Base-by-base conservation (phyloP, 345 rosid genomes). In the Capsella bursapastoris region DNA sequence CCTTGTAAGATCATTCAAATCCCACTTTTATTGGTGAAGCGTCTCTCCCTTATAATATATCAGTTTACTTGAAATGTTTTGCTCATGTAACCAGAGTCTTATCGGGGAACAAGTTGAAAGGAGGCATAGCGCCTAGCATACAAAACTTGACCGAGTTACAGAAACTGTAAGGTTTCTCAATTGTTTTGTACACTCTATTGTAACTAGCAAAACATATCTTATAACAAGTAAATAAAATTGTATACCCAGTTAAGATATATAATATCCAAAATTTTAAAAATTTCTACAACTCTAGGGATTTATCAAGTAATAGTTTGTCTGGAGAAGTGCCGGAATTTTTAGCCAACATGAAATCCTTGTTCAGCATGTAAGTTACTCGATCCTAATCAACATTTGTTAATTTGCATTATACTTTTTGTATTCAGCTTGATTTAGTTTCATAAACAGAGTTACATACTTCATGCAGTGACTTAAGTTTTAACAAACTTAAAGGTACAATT, bases 1-100 rank as follows among this genome's bases (percentile, higher is more conserved):
- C 83, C 43, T 61, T 87, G 87, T 87, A 70, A 76, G 87, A 67
- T 31, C 25, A 14, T 2, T 7, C 48, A 8, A 37, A 37, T 37
- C 11, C 40, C 9, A 37, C 40, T 8, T 37, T 37, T 8, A 37
- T 7, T 7, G 40, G 40, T 37, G 11, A 8, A 37, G 2, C 40
- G 10, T 8, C 11, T 37, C 10, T 7, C 40, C 11, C 11, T 37
- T 37, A 37, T 22, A 37, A 3, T 31, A 11, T 3, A 32, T n/a
- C 8, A 9, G 28, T 56, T 8, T 37, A 8, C 40, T 37, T 18
- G 10, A 8, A 37, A 37, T 37, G 40, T 37, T 37, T 37, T 37
- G 40, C 40, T 6, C 40, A 37, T 37, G 40, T 49, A 10, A 25
- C 8, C 48, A 73, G 80, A 74, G 71, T 75, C 59, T 72, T 79